phyloP scores from a whole-genome alignment of 2,329 filamentous ascomycete genomes.

The Diaporthe batatas region DNA sequence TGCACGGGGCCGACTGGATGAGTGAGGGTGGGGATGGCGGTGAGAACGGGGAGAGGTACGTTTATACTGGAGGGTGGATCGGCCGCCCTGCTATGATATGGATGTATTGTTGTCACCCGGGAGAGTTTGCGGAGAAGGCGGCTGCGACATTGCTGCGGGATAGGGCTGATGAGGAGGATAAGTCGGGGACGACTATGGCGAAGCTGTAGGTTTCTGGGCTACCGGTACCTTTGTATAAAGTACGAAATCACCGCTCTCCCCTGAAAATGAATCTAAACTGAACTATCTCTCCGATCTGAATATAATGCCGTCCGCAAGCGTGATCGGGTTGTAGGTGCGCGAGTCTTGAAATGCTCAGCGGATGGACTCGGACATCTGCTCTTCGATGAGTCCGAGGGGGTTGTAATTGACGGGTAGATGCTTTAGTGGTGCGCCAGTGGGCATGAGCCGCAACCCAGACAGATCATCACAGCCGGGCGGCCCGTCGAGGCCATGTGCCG shows the following conservation, averaged over 20 bases:
- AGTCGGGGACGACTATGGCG: neutral
- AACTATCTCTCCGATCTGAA: neutral
- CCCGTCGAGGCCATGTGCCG: neutral
- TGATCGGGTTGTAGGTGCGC: neutral
- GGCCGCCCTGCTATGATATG: neutral
- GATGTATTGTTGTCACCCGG: conserved; percentile 5
- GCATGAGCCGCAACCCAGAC: neutral
- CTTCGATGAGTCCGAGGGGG: neutral
- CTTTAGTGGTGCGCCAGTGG: neutral
- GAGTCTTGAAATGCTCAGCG: neutral
- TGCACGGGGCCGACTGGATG: conserved; percentile 1
- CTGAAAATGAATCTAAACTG: neutral
- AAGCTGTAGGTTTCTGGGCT: neutral
- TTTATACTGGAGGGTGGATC: neutral
- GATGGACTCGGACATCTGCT: conserved; percentile 19
- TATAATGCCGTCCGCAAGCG: neutral
- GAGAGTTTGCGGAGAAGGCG: neutral
- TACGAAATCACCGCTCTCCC: neutral
- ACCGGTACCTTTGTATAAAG: too few relatives aligned
- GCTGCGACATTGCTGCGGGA: neutral
- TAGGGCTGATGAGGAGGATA: neutral
- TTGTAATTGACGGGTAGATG: too few relatives aligned
- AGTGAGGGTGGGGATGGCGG: neutral
- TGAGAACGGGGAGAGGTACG: neutral
- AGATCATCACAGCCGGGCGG: neutral